Base-by-base conservation (phyloP, 495 filamentous ascomycete genomes). In the Talaromyces wortmannii region DNA sequence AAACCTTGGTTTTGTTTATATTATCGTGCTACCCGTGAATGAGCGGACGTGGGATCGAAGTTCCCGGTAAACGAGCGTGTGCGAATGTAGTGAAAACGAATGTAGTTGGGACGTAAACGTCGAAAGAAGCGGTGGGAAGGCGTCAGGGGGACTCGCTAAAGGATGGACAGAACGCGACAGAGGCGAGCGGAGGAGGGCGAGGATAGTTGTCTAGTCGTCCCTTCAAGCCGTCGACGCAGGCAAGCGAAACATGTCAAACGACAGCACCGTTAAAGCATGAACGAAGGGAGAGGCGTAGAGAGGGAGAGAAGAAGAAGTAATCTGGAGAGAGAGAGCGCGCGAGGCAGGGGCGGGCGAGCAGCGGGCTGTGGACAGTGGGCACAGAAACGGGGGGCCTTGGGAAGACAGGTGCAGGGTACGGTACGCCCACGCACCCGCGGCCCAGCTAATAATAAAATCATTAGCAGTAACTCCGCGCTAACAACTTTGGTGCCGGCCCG, bases 181-280 rank as follows among this genome's bases (percentile, higher is more conserved):
- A 13, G 36, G 36, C 36, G 36, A 40, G 36, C 36, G 13, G 36
- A 40, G 36, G 36, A 23, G 36, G 36, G 36, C 36, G 36, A 40
- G 36, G 50, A 17, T 42, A 6, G 7, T 53, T 53, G 40, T 46
- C 40, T n/a, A 53, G 30, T 53, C 52, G 40, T 46, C 43, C 43
- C 52, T 31, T 53, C 52, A 45, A 46, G 29, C 36, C 43, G 52
- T 53, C 52, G 52, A 32, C 52, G 52, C 52, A 46, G 52, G 43
- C 52, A 42, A 53, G 52, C 52, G 52, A 53, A 55, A 52, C 15
- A 59, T 45, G n/a, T 58, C 57, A n/a, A 60, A 71, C 57, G 62
- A 67, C 61, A 60, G 58, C 67, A 67, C 56, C 67, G 49, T 65
- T 58, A 57, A 66, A 65, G 59, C 66, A 67, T 63, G 36, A 50